Evolutionary conservation across 2,329 filamentous ascomycete species (phyloP).

Genomic region (Diaporthe caulivora): DNA sequence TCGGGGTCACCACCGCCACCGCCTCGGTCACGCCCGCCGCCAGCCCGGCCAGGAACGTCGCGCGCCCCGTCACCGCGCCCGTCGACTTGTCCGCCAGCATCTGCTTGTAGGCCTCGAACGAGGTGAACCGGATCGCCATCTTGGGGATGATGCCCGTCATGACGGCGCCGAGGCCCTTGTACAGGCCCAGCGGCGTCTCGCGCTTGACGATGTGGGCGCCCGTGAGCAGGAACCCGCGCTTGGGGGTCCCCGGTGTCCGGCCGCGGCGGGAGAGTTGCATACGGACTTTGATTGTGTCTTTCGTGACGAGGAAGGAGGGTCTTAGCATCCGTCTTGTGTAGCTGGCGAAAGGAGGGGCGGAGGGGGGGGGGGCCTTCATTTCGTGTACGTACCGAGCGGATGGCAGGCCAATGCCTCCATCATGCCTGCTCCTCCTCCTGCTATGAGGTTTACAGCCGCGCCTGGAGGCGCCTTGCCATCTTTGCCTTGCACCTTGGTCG

Average conservation of each 20-base stretch:
- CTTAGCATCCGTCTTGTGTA: slow-evolving; percentile 41
- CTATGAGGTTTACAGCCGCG: slow-evolving; percentile 87
- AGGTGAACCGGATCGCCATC: slow-evolving; percentile 99
- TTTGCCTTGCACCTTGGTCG: slow-evolving; percentile 56
- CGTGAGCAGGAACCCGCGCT: slow-evolving; percentile 88
- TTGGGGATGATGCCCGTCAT: slow-evolving; percentile 97
- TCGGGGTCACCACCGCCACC: slow-evolving; percentile 94
- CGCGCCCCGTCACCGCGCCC: slow-evolving; percentile 75
- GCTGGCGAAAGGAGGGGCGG: slow-evolving; percentile 18
- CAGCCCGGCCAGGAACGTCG: slow-evolving; percentile 81
- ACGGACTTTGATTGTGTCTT: slow-evolving; percentile 97
- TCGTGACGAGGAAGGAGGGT: neutral
- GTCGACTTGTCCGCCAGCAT: slow-evolving; percentile 76
- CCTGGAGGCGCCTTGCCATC: slow-evolving; percentile 82
- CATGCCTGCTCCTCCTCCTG: slow-evolving; percentile 97
- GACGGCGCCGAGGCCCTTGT: slow-evolving; percentile 98
- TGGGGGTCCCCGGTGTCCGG: slow-evolving; percentile 83
- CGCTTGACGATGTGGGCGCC: slow-evolving; percentile 87
- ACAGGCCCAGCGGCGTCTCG: slow-evolving; percentile 92
- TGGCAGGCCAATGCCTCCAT: slow-evolving; percentile 98
- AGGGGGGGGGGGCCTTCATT: neutral
- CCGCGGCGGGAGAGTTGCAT: slow-evolving; percentile 97
- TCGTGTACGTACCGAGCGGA: slow-evolving; percentile 77
- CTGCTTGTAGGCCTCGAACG: slow-evolving; percentile 96
- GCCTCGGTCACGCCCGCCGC: slow-evolving; percentile 96